These are phyloP conservation scores for Magnusiomyces suaveolens DNA, from an alignment of 1,139 yeast species.

Conservation along the genomic window DNA sequence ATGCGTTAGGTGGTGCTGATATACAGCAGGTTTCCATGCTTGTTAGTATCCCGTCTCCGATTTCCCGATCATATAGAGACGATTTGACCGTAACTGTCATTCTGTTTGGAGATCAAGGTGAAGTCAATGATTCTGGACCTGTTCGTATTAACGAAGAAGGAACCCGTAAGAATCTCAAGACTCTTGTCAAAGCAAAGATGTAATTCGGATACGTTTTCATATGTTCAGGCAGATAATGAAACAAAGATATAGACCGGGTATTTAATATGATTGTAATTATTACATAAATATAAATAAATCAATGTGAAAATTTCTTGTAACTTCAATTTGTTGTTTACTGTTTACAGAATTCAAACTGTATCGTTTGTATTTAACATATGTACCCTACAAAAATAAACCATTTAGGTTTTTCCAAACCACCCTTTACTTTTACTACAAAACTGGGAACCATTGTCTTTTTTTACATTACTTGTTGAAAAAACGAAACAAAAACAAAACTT, in stretches of 20 bases:
- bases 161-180: constrained; percentile 13
- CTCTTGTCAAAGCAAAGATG: constrained; percentile 13
- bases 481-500: too few species aligned
- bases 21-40: constrained; percentile 80
- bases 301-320: background rate
- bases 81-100: constrained; percentile 94
- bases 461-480: too few species aligned
- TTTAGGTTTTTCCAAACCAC: too few species aligned
- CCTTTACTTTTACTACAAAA: too few species aligned
- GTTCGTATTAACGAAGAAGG: constrained; percentile 14
- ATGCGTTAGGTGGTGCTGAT: constrained; percentile 81
- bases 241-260: too few species aligned
- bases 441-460: too few species aligned
- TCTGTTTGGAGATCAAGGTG: constrained; percentile 55
- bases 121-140: constrained; percentile 11
- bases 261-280: background rate
- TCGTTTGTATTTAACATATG: background rate
- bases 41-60: constrained; percentile 87
- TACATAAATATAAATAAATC: background rate
- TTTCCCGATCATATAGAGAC: constrained; percentile 86
- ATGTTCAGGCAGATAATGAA: too few species aligned
- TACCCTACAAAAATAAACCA: background rate
- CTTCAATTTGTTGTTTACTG: background rate
- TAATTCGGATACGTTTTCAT: constrained; percentile 3
- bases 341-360: too few species aligned